Conservation (phyloP, 352 stramenopile species). For the Phytophthora pseudosyringae region DNA sequence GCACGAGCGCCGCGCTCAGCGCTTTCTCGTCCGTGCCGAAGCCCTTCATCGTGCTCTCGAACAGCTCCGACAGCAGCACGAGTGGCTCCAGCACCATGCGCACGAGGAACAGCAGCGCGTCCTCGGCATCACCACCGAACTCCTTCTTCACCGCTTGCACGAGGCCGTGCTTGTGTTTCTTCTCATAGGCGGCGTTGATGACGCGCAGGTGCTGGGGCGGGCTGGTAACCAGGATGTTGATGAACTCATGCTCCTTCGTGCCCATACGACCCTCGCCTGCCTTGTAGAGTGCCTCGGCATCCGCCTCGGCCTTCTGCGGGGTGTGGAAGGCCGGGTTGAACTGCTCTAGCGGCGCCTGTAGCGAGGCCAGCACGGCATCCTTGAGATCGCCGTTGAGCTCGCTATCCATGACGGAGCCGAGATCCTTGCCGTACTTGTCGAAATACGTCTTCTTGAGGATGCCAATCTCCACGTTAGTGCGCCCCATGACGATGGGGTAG, state of each 20-base stretch:
- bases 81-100: conserved; percentile 70
- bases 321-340: conserved; percentile 72
- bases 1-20: conserved; percentile 64
- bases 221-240: conserved; percentile 56
- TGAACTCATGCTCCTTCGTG: conserved; percentile 73
- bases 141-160: conserved; percentile 73
- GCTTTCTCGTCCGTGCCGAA: conserved; percentile 76
- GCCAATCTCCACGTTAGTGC: conserved; percentile 73
- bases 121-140: conserved; percentile 60
- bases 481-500: conserved; percentile 68
- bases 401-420: conserved; percentile 60
- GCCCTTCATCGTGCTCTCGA: conserved; percentile 81
- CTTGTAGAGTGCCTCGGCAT: conserved; percentile 73
- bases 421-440: conserved; percentile 62
- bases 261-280: conserved; percentile 72
- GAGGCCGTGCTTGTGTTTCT: conserved; percentile 74
- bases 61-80: conserved; percentile 63
- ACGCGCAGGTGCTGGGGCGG: conserved; percentile 65
- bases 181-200: conserved; percentile 59
- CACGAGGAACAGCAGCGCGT: conserved; percentile 64
- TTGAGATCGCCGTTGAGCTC: conserved; percentile 78
- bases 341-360: conserved; percentile 60
- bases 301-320: conserved; percentile 54
- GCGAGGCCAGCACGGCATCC: conserved; percentile 72
- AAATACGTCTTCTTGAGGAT: conserved; percentile 88